phyloP scores from a whole-genome alignment of 1,139 yeast genomes.

The Diutina rugosa region DNA sequence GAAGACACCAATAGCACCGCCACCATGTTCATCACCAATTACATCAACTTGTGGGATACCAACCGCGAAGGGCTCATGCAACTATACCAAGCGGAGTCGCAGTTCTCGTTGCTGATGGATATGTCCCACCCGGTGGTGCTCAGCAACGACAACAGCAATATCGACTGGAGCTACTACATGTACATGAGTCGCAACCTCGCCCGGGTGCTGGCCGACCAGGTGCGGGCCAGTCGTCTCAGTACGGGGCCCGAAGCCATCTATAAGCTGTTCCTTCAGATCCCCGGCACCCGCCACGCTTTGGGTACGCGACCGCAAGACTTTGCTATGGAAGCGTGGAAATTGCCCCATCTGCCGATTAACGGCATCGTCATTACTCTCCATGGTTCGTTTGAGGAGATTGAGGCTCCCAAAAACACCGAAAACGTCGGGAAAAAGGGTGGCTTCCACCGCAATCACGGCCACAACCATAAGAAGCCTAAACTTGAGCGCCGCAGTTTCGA shows the following conservation, averaged over 20 bases:
- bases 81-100: constrained; percentile 73
- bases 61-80: constrained; percentile 58
- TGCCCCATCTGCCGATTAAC: constrained; percentile 42
- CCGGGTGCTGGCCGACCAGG: constrained; percentile 48
- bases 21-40: constrained; percentile 65
- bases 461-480: constrained; percentile 23
- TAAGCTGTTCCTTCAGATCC: constrained; percentile 51
- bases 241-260: constrained; percentile 60
- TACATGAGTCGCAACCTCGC: constrained; percentile 67
- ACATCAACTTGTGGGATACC: constrained; percentile 68
- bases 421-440: constrained; percentile 6
- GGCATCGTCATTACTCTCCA: constrained; percentile 73
- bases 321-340: constrained; percentile 66
- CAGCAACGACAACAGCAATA: constrained; percentile 11
- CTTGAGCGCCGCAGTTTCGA: constrained; percentile 70
- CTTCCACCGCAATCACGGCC: constrained; percentile 7
- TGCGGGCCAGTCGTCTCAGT: constrained; percentile 45
- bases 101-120: constrained; percentile 61
- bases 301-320: constrained; percentile 49
- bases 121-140: constrained; percentile 38
- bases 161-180: constrained; percentile 53
- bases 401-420: constrained; percentile 28
- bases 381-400: constrained; percentile 69
- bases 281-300: constrained; percentile 64
- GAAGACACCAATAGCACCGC: constrained; percentile 59